Conservation (phyloP, 495 filamentous ascomycete genomes). For the Penicillium dipodomyicola region DNA sequence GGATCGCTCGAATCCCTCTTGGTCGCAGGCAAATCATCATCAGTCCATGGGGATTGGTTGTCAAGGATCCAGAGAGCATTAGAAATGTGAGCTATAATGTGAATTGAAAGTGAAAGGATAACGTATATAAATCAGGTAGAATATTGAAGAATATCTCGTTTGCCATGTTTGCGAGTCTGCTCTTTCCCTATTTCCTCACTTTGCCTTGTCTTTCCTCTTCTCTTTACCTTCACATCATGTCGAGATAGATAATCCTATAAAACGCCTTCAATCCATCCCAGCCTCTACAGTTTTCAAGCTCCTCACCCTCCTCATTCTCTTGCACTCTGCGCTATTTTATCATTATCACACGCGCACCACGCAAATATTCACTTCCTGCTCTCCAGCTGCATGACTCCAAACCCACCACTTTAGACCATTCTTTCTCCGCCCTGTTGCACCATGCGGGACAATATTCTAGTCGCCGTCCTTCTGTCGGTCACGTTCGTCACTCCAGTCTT, state of each 20-base stretch:
- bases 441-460: slow-evolving; percentile 3
- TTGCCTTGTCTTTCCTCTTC: too few relatives aligned
- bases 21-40: neutral
- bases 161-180: neutral
- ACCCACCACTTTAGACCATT: neutral
- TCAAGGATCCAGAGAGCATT: slow-evolving; percentile 16
- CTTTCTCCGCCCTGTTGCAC: neutral
- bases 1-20: neutral
- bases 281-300: too few relatives aligned
- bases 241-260: neutral
- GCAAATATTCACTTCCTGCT: neutral
- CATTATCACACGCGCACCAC: neutral
- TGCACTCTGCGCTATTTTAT: neutral
- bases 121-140: neutral
- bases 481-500: neutral
- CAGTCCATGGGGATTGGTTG: slow-evolving; percentile 24
- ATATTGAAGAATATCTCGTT: neutral
- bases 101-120: neutral
- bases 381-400: neutral
- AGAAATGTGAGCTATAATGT: neutral
- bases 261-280: neutral
- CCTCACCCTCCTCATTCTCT: neutral
- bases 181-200: neutral
- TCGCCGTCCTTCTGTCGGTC: neutral
- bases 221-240: neutral